Evolutionary conservation across 1,284 basidiomycete species (phyloP).

Genomic region (Peniophora sp.): DNA sequence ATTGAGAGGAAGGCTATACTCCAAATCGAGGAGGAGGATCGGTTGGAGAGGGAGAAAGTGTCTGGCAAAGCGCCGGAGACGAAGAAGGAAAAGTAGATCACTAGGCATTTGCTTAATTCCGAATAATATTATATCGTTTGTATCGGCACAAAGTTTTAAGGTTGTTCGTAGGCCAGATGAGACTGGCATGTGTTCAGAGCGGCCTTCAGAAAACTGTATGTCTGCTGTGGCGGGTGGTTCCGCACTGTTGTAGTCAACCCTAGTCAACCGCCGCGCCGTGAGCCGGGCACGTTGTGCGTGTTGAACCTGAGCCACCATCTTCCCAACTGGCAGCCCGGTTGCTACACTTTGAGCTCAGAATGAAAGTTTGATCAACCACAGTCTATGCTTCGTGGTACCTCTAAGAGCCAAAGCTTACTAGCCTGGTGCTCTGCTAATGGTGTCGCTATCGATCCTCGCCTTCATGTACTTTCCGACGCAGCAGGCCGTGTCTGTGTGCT

Average conservation of each 20-base stretch:
- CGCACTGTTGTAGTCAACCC: background rate
- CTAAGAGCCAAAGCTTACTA: constrained; percentile 18
- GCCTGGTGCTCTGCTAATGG: constrained; percentile 38
- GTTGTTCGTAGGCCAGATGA: too few relatives aligned
- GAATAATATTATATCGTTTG: background rate
- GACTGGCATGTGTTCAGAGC: too few relatives aligned
- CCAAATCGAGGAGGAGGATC: constrained; percentile 30
- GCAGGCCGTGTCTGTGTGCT: constrained; percentile 3
- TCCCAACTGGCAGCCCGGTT: background rate
- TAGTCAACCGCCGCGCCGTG: background rate
- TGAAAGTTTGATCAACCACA: background rate
- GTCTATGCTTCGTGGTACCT: background rate
- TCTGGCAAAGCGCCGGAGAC: constrained; percentile 17
- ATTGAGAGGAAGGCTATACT: constrained; percentile 54
- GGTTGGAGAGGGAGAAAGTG: constrained; percentile 14
- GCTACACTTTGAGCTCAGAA: too few relatives aligned
- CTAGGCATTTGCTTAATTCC: background rate
- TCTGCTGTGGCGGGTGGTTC: too few relatives aligned
- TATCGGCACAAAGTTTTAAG: too few relatives aligned
- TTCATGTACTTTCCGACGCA: constrained; percentile 25
- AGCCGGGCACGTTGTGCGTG: background rate
- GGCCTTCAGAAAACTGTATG: too few relatives aligned
- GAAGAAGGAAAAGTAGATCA: constrained; percentile 27
- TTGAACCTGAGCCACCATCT: background rate
- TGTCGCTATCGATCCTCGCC: constrained; percentile 35